Evolutionary conservation across 2,329 filamentous ascomycete genomes (phyloP), one percentile per base, ranked within the genome.

Genomic region (Colletotrichum cuscutae): DNA sequence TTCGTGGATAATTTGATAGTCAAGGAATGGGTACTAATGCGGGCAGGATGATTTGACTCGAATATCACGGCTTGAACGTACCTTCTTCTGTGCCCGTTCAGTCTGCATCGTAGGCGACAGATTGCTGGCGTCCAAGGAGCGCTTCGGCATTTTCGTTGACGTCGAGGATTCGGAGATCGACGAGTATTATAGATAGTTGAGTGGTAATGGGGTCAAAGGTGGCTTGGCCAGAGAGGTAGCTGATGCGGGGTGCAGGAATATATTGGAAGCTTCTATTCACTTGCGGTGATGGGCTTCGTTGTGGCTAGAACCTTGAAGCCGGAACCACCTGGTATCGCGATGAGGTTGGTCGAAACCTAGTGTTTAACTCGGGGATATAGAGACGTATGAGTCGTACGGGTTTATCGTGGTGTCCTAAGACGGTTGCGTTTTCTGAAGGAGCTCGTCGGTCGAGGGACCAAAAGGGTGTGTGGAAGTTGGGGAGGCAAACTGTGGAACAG

Each of bases 91-190:
- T 53, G 63, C 61, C 66, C 82, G 81, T 65, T 75, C 76, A 13
- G 77, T 76, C 75, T 78, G 77, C 80, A 82, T 82, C 42, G 70
- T 75, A 52, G 68, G 71, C 46, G 76, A 76, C 52, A 75, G 71
- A 35, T 77, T 76, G 26, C 76, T 79, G 5, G 76, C 63, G 59
- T 82, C 80, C 35, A 80, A 77, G 12, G 80, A 80, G 80, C 83
- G 77, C 76, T 85, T 85, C 37, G 83, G 82, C 83, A 85, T 85
- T 61, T 24, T 71, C 35, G 35, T 49, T 70, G 61, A 71, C 61
- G 71, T 58, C 49, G 56, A 62, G 22, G 54, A 68, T 37, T 68
- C 26, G 59, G 59, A 59, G 58, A 68, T 67, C 46, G 62, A 28
- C 59, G 54, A 42, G 15, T 66, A 58, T 69, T 71, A 74, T 72